phyloP scores from a whole-genome alignment of 73 alveolate species.

The Tetrahymena malaccensis region DNA sequence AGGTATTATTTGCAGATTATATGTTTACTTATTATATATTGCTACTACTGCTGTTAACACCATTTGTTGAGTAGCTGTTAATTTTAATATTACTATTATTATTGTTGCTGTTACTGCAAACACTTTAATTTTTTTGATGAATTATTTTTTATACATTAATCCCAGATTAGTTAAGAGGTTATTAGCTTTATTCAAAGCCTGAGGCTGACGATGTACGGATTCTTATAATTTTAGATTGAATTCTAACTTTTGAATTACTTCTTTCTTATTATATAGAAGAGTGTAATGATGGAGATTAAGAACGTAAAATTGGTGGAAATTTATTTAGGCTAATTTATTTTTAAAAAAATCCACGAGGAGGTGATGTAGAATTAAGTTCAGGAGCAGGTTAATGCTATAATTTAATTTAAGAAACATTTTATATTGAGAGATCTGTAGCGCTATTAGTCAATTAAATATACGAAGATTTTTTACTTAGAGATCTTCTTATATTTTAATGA shows the following conservation, averaged over 20 bases:
- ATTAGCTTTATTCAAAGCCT: neutral
- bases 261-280: neutral
- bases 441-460: neutral
- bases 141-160: neutral
- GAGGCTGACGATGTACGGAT: neutral
- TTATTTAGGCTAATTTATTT: neutral
- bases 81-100: neutral
- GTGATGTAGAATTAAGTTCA: neutral
- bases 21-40: neutral
- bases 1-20: neutral
- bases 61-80: neutral
- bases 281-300: neutral
- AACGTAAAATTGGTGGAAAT: neutral
- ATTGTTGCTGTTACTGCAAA: neutral
- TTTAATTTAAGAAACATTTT: neutral
- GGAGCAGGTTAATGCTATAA: neutral
- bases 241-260: neutral
- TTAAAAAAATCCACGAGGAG: neutral
- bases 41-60: neutral
- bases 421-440: neutral
- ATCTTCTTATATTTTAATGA: neutral
- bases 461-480: neutral
- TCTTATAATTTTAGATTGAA: neutral
- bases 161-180: neutral
- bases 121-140: neutral